Conservation (phyloP, 2,329 filamentous ascomycete genomes). For the Pseudocercospora musae region DNA sequence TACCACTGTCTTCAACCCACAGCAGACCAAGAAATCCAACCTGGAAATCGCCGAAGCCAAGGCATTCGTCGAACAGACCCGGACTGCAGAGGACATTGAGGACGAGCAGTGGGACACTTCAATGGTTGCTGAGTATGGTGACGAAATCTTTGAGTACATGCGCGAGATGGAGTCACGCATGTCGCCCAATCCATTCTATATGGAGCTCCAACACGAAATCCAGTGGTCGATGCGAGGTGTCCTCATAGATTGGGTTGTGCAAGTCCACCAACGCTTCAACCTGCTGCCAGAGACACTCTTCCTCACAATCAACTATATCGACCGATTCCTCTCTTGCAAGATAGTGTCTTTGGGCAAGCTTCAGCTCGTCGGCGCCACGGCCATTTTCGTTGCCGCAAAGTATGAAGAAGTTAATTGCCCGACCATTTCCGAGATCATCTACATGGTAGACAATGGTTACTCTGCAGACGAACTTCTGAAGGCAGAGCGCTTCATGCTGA, state of each 20-base stretch:
- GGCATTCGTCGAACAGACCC: slow-evolving; percentile 62
- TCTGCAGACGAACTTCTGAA: slow-evolving; percentile 89
- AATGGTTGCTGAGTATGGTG: slow-evolving; percentile 95
- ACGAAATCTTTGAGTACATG: slow-evolving; percentile 95
- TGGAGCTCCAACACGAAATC: slow-evolving; percentile 93
- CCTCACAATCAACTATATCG: slow-evolving; percentile 92
- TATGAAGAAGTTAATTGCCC: slow-evolving; percentile 99
- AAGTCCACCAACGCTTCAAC: slow-evolving; percentile 88
- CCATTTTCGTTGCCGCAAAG: slow-evolving; percentile 92
- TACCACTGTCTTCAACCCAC: slow-evolving; percentile 61
- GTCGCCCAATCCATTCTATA: slow-evolving; percentile 88
- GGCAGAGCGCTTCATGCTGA: slow-evolving; percentile 97
- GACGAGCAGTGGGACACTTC: slow-evolving; percentile 91
- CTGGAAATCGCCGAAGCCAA: slow-evolving; percentile 70
- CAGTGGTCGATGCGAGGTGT: slow-evolving; percentile 99
- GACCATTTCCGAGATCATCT: slow-evolving; percentile 90
- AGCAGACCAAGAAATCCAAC: slow-evolving; percentile 63
- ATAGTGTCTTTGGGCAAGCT: slow-evolving; percentile 92
- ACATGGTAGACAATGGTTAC: slow-evolving; percentile 96
- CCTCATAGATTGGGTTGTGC: slow-evolving; percentile 95
- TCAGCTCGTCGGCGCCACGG: slow-evolving; percentile 92
- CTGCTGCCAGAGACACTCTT: slow-evolving; percentile 93
- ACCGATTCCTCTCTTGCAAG: slow-evolving; percentile 92
- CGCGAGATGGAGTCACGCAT: slow-evolving; percentile 79
- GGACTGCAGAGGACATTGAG: slow-evolving; percentile 71